These are phyloP conservation scores for Lactifluus rugatus DNA, from an alignment of 768 basidiomycete genomes.

Conservation along the genomic window DNA sequence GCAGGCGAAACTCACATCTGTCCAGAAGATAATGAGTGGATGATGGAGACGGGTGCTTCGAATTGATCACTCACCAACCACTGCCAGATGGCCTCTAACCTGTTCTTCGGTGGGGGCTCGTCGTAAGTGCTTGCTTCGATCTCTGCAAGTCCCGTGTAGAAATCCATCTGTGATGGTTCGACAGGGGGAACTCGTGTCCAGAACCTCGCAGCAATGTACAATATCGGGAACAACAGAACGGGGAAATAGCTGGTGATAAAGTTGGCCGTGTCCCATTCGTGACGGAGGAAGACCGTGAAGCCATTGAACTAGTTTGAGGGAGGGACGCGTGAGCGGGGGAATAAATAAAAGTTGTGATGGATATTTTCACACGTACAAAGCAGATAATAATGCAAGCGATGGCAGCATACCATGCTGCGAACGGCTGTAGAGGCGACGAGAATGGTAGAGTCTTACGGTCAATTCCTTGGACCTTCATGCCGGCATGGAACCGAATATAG, in stretches of 20 bases:
- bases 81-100: constrained; percentile 59
- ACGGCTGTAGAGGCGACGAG: constrained; percentile 57
- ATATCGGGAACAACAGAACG: constrained; percentile 54
- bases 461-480: constrained; percentile 71
- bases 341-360: background rate
- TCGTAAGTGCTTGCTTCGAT: constrained; percentile 37
- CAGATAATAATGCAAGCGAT: constrained; percentile 38
- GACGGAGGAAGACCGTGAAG: constrained; percentile 43
- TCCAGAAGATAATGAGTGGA: background rate
- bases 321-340: constrained; percentile 17
- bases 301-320: constrained; percentile 34
- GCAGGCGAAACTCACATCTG: constrained; percentile 2
- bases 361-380: constrained; percentile 38
- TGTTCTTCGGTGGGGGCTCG: constrained; percentile 62
- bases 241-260: constrained; percentile 85
- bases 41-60: background rate
- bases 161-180: constrained; percentile 70
- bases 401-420: constrained; percentile 48
- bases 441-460: constrained; percentile 66
- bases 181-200: constrained; percentile 40
- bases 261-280: constrained; percentile 44
- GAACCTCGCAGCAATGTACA: constrained; percentile 54
- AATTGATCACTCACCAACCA: constrained; percentile 56
- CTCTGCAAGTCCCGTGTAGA: constrained; percentile 45
- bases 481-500: constrained; percentile 70